Evolutionary conservation across 2,329 filamentous ascomycete species (phyloP).

Genomic region (Fusarium hostae): DNA sequence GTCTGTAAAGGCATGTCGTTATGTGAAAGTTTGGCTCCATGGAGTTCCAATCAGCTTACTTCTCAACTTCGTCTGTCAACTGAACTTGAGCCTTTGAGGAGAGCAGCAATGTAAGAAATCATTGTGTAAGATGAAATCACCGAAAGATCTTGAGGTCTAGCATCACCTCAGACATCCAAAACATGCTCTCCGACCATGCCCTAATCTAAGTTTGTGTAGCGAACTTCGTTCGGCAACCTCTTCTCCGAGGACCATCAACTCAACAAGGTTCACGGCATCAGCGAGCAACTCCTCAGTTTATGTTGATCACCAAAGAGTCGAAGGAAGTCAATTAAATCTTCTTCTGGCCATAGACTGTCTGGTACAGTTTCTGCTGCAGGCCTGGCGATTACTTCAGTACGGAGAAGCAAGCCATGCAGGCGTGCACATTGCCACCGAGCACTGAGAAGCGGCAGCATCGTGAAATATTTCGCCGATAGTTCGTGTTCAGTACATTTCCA

Average conservation of each 20-base stretch:
- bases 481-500: too few species aligned
- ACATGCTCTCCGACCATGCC: fast-evolving
- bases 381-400: not conserved
- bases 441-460: not conserved
- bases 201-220: fast-evolving
- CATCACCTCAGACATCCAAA: too few species aligned
- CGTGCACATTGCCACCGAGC: too few species aligned
- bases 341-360: fast-evolving
- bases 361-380: fast-evolving
- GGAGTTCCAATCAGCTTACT: too few species aligned
- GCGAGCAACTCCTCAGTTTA: fast-evolving
- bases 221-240: not conserved
- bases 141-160: fast-evolving
- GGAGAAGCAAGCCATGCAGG: not conserved
- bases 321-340: fast-evolving
- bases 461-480: not conserved
- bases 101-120: not conserved
- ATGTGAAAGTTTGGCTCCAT: too few species aligned
- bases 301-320: fast-evolving
- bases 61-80: too few species aligned
- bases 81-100: too few species aligned
- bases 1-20: too few species aligned
- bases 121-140: fast-evolving
- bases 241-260: not conserved
- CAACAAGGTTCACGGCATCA: not conserved